These are phyloP conservation scores for Plasmopara viticola DNA, from an alignment of 352 stramenopile species.

Conservation along the genomic window DNA sequence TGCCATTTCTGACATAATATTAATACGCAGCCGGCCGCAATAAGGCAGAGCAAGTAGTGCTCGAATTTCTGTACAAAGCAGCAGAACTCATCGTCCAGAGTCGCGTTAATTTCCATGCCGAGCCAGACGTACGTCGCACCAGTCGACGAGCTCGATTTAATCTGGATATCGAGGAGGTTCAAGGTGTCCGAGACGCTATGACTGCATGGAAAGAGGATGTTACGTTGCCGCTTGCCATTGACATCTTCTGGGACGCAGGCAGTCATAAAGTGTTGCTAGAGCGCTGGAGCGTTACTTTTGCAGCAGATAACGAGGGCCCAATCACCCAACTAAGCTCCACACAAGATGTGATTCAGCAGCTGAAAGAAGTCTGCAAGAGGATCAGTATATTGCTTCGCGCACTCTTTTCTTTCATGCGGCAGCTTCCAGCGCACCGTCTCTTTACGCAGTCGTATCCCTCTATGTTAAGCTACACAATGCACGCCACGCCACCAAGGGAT, in stretches of 20 bases:
- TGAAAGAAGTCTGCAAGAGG: conserved; percentile 77
- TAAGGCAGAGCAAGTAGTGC: conserved; percentile 81
- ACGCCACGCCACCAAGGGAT: conserved; percentile 21
- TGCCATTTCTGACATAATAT: conserved; percentile 2
- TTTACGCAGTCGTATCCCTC: conserved; percentile 63
- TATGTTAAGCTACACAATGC: conserved; percentile 54
- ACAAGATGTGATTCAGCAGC: conserved; percentile 69
- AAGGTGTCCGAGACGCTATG: conserved; percentile 61
- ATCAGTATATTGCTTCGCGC: conserved; percentile 67
- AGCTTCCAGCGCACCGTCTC: conserved; percentile 65
- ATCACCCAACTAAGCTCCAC: conserved; percentile 20
- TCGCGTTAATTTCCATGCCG: conserved; percentile 59
- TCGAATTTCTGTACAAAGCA: conserved; percentile 81
- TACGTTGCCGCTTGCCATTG: conserved; percentile 53
- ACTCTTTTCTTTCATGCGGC: conserved; percentile 71
- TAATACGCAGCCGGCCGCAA: conserved; percentile 38
- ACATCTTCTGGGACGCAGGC: conserved; percentile 58
- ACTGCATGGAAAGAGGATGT: conserved; percentile 65
- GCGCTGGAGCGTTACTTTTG: conserved; percentile 59
- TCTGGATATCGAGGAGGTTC: conserved; percentile 77
- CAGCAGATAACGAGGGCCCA: conserved; percentile 16
- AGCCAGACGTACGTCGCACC: conserved; percentile 34
- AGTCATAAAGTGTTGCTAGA: conserved; percentile 57
- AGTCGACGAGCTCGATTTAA: conserved; percentile 72
- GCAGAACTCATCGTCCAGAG: conserved; percentile 79